Conservation (phyloP, 257 asterid species). For the Nicotiana otophora region DNA sequence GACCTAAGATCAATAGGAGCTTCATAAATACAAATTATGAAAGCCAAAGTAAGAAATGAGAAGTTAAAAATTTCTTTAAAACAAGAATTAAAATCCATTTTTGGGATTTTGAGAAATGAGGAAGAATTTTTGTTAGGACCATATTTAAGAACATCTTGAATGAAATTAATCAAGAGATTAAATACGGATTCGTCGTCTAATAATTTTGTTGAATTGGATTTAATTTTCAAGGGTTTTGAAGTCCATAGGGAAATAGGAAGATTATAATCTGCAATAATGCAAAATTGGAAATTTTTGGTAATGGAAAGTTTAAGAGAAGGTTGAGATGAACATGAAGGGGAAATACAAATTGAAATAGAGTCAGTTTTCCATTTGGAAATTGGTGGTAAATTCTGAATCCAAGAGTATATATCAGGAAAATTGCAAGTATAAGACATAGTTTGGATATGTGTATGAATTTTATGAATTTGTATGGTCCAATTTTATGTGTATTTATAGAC, state of each 20-base stretch:
- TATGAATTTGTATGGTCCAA: not conserved
- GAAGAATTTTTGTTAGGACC: conserved; percentile 28
- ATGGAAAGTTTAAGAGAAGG: conserved; percentile 64
- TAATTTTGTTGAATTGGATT: conserved; percentile 17
- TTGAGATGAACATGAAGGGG: conserved; percentile 40
- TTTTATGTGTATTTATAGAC: conserved; percentile 27
- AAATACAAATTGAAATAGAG: conserved; percentile 40
- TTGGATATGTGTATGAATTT: not conserved
- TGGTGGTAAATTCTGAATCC: conserved; percentile 59
- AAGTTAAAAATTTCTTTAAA: conserved; percentile 49
- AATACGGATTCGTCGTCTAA: conserved; percentile 17
- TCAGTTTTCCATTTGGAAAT: conserved; percentile 35
- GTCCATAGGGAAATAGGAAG: conserved; percentile 66
- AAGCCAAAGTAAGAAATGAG: conserved; percentile 51
- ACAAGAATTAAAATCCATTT: conserved; percentile 4
- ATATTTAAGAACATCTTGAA: conserved; percentile 43
- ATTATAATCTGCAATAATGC: conserved; percentile 50
- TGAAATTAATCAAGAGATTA: conserved; percentile 33
- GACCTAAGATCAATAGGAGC: conserved; percentile 57
- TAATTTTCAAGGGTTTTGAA: conserved; percentile 37
- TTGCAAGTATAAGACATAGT: conserved; percentile 30
- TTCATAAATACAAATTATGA: conserved; percentile 71
- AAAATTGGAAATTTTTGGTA: conserved; percentile 28
- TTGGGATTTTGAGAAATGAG: conserved; percentile 24
- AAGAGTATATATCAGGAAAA: conserved; percentile 53